A percentile compares a stretch with the other conserved stretches of the same genome.
Conservation (phyloP, 179 eudicot species). For the Beta macrorhiza region DNA sequence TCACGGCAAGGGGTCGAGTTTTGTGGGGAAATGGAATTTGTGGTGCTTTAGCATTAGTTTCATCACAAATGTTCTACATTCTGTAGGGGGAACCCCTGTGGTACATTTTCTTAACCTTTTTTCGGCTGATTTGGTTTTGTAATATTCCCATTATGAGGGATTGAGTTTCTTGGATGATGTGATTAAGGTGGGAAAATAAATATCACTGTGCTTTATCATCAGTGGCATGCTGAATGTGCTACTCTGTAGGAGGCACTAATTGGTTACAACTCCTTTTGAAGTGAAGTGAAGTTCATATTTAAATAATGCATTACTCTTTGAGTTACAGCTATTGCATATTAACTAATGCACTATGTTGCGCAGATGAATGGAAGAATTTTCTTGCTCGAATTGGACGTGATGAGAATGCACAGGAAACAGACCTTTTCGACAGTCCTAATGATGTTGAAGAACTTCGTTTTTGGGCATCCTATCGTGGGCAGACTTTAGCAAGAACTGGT, state of each 20-base stretch:
- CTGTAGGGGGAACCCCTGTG: too few species aligned
- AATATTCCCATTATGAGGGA: too few species aligned
- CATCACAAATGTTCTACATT: too few species aligned
- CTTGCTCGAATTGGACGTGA: conserved; percentile 94
- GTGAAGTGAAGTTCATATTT: background rate
- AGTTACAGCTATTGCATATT: background rate
- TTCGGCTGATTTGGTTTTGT: too few species aligned
- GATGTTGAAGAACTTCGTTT: conserved; percentile 87
- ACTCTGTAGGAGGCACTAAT: background rate
- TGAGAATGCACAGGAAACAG: conserved; percentile 71
- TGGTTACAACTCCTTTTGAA: background rate
- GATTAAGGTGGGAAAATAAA: background rate
- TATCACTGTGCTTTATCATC: background rate
- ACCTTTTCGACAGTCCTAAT: conserved; percentile 68
- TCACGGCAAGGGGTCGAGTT: too few species aligned
- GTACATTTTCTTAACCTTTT: too few species aligned
- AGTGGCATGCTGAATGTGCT: background rate
- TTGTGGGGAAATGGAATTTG: too few species aligned
- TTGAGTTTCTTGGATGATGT: too few species aligned
- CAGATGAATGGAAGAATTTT: conserved; percentile 98
- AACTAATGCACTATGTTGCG: background rate
- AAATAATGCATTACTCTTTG: background rate
- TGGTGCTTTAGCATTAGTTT: too few species aligned
- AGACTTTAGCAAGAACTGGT: conserved; percentile 98
- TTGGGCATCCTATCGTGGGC: conserved; percentile 99